Base-by-base conservation (phyloP, 2,329 filamentous ascomycete genomes). In the Claviceps citrina region DNA sequence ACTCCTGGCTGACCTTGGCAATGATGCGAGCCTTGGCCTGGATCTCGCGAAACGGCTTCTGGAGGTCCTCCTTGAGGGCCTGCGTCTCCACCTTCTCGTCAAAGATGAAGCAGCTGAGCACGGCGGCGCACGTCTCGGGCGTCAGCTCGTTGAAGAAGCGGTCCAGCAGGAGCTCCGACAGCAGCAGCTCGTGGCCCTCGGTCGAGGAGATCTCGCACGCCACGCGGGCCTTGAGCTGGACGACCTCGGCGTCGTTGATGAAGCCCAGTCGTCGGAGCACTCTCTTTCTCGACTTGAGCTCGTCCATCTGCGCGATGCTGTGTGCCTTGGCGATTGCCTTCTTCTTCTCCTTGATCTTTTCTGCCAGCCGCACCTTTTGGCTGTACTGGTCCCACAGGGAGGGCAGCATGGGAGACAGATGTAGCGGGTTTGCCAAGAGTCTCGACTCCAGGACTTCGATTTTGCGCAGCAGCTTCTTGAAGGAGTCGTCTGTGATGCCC, bases 111-210 rank as follows among this genome's bases (percentile, higher is more conserved):
- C 84, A 87, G 51, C 84, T 93, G 43, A 98, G 70, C 5, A 87
- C 76, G 0, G 89, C 75, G 1, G 91, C 91, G 51, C 81, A 84
- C 48, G 89, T 73, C 59, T 96, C 89, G 0, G 91, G 86, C 0
- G 78, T 78, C 32, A 96, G 67, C 55, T 95, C 87, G 57, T 96
- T 98, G 72, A 98, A 98, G 70, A 95, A 96, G 30, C 87, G 77
- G 59, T 96, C 93, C 62, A 98, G 96, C 1, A 98, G 72, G 22
- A 98, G 70, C 60, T 98, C 91, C 10, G 84, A 86, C 5, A 98
- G 72, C 47, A 98, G 78, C 31, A 98, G 69, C 58, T 98, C 93
- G 54, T 98, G 91, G 27, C 89, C 91, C 49, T 80, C 76, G 2
- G 75, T 80, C 0, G 89, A 94, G 46, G 85, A 94, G 48, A 98